Evolutionary conservation across 2,329 filamentous ascomycete genomes (phyloP), one percentile per base, ranked within the genome.

Genomic region (Colletotrichum tamarilloi): DNA sequence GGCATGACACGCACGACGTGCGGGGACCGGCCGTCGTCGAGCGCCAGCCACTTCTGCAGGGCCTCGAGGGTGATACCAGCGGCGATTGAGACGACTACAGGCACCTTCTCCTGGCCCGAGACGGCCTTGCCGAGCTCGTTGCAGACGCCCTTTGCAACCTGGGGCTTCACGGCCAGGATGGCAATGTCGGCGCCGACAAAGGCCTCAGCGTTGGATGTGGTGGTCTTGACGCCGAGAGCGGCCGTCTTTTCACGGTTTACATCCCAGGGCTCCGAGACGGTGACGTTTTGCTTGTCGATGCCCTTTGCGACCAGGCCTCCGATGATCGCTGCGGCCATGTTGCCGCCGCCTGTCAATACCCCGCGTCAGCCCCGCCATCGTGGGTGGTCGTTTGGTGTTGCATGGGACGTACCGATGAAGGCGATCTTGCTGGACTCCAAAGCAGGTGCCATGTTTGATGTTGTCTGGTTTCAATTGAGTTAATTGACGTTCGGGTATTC

Each of bases 301-400:
- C 82, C 81, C 76, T 85, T 84, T 72, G 80, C 80, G 32, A 85
- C 77, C 26, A 88, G 84, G 63, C 86, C 86, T 24, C 85, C 83
- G 75, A 88, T 87, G 76, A 88, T 88, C 82, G 86, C 86, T 67
- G 82, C 82, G 71, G 85, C 86, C 86, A 88, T 88, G 81, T 88
- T 88, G 76, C 86, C 86, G 74, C 86, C 86, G 72, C 85, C 85
- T 60, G 84, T 14, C 3, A 30, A 42, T 63, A 64, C 62, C 62
- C 62, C 49, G 62, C 42, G 65, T 62, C 62, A 67, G 64, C 35
- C 42, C 38, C 26, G 24, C 5, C 26, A 52, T n/a, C n/a, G 3
- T 49, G 11, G 42, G 9, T 24, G 26, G 52, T 49, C 11, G 22
- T 56, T 8, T 16, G 8, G 3, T n/a, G 19, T 30, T 65, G 11